phyloP scores from a whole-genome alignment of 352 stramenopile species.

The Thraustochytrium striatum region DNA sequence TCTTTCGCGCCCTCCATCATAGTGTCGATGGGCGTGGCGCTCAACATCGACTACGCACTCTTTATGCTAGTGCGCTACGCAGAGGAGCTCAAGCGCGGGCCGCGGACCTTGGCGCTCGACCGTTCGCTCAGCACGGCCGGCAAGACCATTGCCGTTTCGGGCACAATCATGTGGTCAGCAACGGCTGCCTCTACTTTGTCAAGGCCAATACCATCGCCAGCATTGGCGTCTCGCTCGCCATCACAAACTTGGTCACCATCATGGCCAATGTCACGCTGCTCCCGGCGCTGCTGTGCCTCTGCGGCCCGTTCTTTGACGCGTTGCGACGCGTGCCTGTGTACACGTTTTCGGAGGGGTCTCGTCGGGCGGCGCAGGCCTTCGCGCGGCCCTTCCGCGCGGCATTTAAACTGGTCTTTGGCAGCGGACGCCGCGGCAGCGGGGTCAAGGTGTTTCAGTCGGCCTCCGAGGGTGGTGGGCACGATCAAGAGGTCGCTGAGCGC shows the following conservation, averaged over 20 bases:
- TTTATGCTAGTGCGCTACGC: slow-evolving; percentile 46
- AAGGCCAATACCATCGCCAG: slow-evolving; percentile 35
- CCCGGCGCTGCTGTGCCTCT: slow-evolving; percentile 4
- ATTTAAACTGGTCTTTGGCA: slow-evolving; percentile 10
- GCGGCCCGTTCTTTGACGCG: slow-evolving; percentile 1
- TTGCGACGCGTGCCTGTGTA: background rate
- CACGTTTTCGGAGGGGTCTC: background rate
- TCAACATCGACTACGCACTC: slow-evolving; percentile 41
- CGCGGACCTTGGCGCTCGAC: slow-evolving; percentile 8
- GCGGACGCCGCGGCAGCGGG: background rate
- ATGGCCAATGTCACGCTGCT: slow-evolving; percentile 24
- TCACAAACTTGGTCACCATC: slow-evolving; percentile 47
- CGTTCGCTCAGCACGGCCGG: slow-evolving; percentile 27
- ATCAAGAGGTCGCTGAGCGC: no score
- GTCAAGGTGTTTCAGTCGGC: slow-evolving; percentile 12
- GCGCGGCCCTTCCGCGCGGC: background rate
- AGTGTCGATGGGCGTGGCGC: slow-evolving; percentile 34
- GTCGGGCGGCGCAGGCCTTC: background rate
- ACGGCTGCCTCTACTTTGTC: slow-evolving; percentile 47
- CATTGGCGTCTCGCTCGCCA: slow-evolving; percentile 23
- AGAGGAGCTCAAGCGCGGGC: slow-evolving; percentile 23
- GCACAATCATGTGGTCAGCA: slow-evolving; percentile 44
- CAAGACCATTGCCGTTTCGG: slow-evolving; percentile 41
- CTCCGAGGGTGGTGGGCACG: no score
- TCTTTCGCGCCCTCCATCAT: slow-evolving; percentile 41